Evolutionary conservation across 2,329 filamentous ascomycete genomes (phyloP).

Genomic region (Alternaria atra): DNA sequence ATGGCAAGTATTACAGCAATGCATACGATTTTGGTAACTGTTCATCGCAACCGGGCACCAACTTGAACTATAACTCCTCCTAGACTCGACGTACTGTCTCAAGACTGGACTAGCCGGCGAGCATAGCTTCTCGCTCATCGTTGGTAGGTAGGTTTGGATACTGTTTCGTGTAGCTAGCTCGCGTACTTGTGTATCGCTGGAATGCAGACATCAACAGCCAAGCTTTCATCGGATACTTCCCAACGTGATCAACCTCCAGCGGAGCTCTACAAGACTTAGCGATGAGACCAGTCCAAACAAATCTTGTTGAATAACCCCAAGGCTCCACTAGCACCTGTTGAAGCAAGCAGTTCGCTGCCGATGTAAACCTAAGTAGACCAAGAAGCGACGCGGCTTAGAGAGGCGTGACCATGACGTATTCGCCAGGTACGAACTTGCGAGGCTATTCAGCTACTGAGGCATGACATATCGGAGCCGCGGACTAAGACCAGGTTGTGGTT

Average conservation of each 20-base stretch:
- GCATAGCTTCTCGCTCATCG: not conserved
- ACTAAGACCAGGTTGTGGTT: not conserved
- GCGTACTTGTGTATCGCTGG: not conserved
- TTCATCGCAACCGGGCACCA: not conserved
- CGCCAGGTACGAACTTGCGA: not conserved
- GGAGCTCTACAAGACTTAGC: not conserved
- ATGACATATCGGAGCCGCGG: not conserved
- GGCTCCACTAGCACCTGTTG: not conserved
- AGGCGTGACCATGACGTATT: not conserved
- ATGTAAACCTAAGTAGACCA: too few species aligned
- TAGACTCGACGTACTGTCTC: not conserved
- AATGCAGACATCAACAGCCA: not conserved
- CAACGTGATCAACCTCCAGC: not conserved
- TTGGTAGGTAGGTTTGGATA: not conserved
- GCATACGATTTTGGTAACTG: not conserved
- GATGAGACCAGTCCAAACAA: not conserved
- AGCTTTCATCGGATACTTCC: not conserved
- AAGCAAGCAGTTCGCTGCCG: not conserved
- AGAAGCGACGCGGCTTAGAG: not conserved
- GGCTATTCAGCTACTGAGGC: not conserved
- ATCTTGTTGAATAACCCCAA: accelerated
- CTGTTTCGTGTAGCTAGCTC: not conserved
- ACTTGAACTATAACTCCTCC: not conserved
- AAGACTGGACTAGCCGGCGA: not conserved
- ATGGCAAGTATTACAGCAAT: not conserved